Base-by-base conservation (phyloP, 352 stramenopile species). In the Pythium utonaiense region DNA sequence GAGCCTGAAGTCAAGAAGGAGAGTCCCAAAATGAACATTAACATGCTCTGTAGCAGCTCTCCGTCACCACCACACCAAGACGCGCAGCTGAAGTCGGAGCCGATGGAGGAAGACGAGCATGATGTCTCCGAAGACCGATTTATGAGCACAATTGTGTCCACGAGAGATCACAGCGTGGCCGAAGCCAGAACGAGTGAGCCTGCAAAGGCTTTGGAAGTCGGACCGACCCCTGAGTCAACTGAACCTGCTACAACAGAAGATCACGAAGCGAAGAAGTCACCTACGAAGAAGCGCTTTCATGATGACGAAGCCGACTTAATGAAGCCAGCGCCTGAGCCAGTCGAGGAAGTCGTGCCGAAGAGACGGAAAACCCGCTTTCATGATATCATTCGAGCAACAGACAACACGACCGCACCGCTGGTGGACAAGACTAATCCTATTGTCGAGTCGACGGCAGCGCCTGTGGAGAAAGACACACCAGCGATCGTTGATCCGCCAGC, bases 21-120 rank as follows among this genome's bases (percentile, higher is more conserved):
- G 14, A 68, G 47, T 22, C 25, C 48, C 22, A 84, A 77, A 53
- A 83, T 86, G 71, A 71, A 88, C 49, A 88, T 83, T 21, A 13
- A 53, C 3, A 69, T 69, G 62, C 55, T 69, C 6, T 69, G 62
- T 25, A 57, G 53, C 34, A 42, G 17, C 16, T 10, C 17, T 8
- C 8, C 38, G 2, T 70, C 65, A 3, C 67, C 67, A 6, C 55
- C 60, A 3, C 58, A 57, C 21, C 61, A 75, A 19, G 60, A 63
- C 19, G 45, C 27, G 22, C 31, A 53, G 19, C 57, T 40, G 12
- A 70, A 70, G 30, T 34, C 45, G 14, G 57, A 66, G 25, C 38
- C 42, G 25, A 60, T 57, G 48, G 56, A 59, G 33, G 52, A 70
- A 7, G 58, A 72, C 47, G 64, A 68, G 38, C 53, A 71, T 59